Evolutionary conservation across 371 early-diverging fungal genomes (phyloP), one percentile per base, ranked within the genome.

Genomic region (Chytridium lagenaria): DNA sequence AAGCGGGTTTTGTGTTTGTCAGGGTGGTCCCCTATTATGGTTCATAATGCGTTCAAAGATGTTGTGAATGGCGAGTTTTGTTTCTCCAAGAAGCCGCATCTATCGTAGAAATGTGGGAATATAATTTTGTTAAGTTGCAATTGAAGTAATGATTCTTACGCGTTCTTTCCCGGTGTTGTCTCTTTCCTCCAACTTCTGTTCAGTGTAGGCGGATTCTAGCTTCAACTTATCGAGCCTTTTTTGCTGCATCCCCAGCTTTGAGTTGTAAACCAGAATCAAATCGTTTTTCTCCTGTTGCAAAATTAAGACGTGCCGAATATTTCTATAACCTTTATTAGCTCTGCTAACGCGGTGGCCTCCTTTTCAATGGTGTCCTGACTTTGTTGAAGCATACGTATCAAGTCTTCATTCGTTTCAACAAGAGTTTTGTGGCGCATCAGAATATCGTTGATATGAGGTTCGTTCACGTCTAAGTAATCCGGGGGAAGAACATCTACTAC

Each of bases 401-500:
- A 61, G 67, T 87, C 87, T n/a, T 81, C 77, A 63, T 83, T 81
- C 1, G 88, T 88, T 52, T 88, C 88, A 0, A 78, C 70, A 7
- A 88, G 80, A 16, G 88, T 88, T 33, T 81, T 80, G 68, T 88
- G 77, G 16, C 88, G 81, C 84, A 83, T 81, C 1, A 88, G 68
- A 38, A 88, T 81, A 71, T 88, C 88, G 74, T 84, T 86, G 63
- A 88, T 85, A 63, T 86, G 86, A 0, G 87, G 86, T 68, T 88
- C 88, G 59, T 83, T 82, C 37, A 84, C 79, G 77, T 87, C 87
- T 31, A 86, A 82, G 68, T 87, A 87, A 68, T 87, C 84, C 0
- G 83, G 78, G 0, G 88, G 88, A 0, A 88, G 74, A 23, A 81
- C 69, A 37, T 83, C 83, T 3, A 86, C 83, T 0, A 87, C 85